These are phyloP conservation scores for Globisporangium uncinulatum DNA, from an alignment of 352 stramenopile genomes.

Conservation along the genomic window DNA sequence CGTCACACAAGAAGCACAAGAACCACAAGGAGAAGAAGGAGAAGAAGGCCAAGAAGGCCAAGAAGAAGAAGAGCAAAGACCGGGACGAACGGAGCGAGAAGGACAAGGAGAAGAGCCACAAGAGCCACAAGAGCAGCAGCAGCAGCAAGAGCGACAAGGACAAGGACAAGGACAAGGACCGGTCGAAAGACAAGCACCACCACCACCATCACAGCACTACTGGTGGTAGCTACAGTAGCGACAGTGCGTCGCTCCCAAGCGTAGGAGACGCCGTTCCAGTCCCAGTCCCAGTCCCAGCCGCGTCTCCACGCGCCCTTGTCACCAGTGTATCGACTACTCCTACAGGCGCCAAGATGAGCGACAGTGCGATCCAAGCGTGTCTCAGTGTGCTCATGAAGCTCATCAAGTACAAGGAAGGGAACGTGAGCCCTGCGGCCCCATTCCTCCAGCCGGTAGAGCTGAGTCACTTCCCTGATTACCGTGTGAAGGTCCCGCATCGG, in stretches of 20 bases:
- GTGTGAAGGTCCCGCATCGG: conserved; percentile 73
- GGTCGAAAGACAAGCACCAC: conserved; percentile 17
- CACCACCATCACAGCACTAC: conserved; percentile 6
- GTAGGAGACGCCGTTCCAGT: too few relatives aligned
- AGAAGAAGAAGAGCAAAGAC: conserved; percentile 52
- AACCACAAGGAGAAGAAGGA: conserved; percentile 71
- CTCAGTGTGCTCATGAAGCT: conserved; percentile 70
- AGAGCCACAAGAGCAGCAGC: conserved; percentile 27
- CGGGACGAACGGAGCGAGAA: too few relatives aligned
- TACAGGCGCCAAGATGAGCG: conserved; percentile 32
- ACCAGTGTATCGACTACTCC: not conserved
- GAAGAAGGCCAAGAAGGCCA: conserved; percentile 74
- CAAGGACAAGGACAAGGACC: conserved; percentile 16
- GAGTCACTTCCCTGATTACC: conserved; percentile 80
- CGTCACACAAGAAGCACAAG: conserved; percentile 26
- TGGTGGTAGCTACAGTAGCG: not conserved
- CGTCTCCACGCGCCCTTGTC: too few relatives aligned
- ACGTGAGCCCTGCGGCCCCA: conserved; percentile 57
- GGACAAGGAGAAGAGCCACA: conserved; percentile 38
- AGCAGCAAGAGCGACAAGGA: conserved; percentile 7
- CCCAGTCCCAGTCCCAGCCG: conserved; percentile 1
- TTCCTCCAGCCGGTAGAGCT: conserved; percentile 82
- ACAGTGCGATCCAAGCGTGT: conserved; percentile 46
- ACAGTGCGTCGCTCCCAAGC: not conserved
- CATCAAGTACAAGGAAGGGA: conserved; percentile 84